Conservation (phyloP, 495 filamentous ascomycete genomes). For the Podospora appendiculata region DNA sequence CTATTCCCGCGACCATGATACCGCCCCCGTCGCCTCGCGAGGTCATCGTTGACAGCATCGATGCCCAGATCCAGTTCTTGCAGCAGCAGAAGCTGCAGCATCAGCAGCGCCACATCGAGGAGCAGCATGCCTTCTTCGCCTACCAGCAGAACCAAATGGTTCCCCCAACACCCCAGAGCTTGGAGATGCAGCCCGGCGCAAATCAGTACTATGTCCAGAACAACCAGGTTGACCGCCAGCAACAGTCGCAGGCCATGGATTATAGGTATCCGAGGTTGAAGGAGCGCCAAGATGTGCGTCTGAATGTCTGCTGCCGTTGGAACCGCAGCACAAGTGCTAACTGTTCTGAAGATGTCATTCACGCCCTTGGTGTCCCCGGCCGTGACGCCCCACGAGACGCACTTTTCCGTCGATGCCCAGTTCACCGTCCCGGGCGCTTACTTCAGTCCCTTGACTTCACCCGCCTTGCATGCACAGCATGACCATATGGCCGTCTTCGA, state of each 20-base stretch:
- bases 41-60: slow-evolving; percentile 41
- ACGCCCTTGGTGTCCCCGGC: slow-evolving; percentile 93
- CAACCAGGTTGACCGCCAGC: slow-evolving; percentile 33
- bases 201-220: slow-evolving; percentile 42
- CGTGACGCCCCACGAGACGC: slow-evolving; percentile 81
- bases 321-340: slow-evolving; percentile 17
- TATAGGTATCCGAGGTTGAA: slow-evolving; percentile 62
- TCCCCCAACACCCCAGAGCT: slow-evolving; percentile 88
- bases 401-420: slow-evolving; percentile 69
- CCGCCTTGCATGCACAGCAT: slow-evolving; percentile 77
- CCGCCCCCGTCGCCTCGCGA: slow-evolving; percentile 33
- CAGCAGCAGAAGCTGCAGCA: slow-evolving; percentile 51
- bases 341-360: slow-evolving; percentile 62
- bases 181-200: slow-evolving; percentile 68
- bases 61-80: slow-evolving; percentile 55
- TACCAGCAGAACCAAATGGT: slow-evolving; percentile 56
- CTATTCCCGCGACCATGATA: slow-evolving; percentile 36
- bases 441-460: slow-evolving; percentile 90
- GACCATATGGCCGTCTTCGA: slow-evolving; percentile 38
- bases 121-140: slow-evolving; percentile 46
- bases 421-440: slow-evolving; percentile 82
- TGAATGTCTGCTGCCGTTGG: slow-evolving; percentile 9
- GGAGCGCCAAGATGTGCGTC: slow-evolving; percentile 71
- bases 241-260: slow-evolving; percentile 56
- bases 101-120: slow-evolving; percentile 47